These are phyloP conservation scores for Aegilops tauschii DNA, from an alignment of 176 grass and related monocot genomes.

Conservation along the genomic window DNA sequence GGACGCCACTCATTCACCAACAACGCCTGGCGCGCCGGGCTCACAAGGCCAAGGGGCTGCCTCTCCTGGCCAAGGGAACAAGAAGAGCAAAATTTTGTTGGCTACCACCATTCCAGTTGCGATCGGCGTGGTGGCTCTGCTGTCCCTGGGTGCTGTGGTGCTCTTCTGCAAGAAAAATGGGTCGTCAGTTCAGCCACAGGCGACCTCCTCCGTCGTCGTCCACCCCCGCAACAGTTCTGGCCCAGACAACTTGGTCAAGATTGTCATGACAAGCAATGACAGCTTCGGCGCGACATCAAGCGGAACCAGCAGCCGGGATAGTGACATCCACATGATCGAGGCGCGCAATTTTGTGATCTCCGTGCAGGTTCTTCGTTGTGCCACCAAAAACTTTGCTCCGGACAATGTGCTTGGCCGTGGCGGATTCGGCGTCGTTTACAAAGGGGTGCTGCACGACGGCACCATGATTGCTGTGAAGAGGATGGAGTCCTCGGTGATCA, in stretches of 20 bases:
- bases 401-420: constrained; percentile 85
- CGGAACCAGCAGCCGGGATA: constrained; percentile 19
- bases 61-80: not conserved
- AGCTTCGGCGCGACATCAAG: constrained; percentile 31
- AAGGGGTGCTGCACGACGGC: constrained; percentile 78
- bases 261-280: constrained; percentile 42
- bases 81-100: constrained; percentile 27
- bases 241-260: constrained; percentile 62
- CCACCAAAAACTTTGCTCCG: constrained; percentile 67
- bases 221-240: constrained; percentile 56
- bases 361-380: constrained; percentile 64
- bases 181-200: not conserved
- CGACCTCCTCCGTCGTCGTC: constrained; percentile 44
- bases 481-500: constrained; percentile 79
- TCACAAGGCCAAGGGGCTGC: not conserved
- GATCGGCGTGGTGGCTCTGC: constrained; percentile 26
- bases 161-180: constrained; percentile 41
- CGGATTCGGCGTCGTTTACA: constrained; percentile 89
- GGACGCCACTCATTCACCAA: not conserved
- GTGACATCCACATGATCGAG: constrained; percentile 49
- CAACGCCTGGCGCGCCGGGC: not conserved
- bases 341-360: constrained; percentile 67
- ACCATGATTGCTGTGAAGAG: constrained; percentile 93
- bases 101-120: constrained; percentile 41
- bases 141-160: not conserved